Base-by-base conservation (phyloP, 148 eudicot genomes). In the Rhododendron kiyosumense region DNA sequence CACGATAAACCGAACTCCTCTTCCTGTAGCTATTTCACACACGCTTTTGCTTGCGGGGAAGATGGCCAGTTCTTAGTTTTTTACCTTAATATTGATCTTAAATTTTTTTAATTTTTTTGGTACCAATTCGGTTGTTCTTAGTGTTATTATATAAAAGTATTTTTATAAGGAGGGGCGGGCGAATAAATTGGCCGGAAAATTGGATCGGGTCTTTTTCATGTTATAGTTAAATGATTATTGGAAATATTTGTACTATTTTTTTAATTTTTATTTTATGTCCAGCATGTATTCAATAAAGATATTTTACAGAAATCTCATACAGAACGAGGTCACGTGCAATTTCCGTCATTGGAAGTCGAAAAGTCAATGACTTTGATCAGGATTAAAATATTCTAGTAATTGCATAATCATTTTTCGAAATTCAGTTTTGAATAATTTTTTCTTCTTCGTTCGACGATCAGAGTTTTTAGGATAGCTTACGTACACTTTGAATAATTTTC, bases 391-490 rank as follows among this genome's bases (percentile, higher is more conserved):
- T 32, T 32, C 34, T 32, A 32, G 1, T 2, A 52, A 14, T 15
- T 15, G 20, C 18, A 20, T 52, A 15, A 17, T 15, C 61, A 54
- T 54, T 59, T 59, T 20, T 6, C 24, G 22, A 59, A 18, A 20
- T 59, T 18, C 65, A 0, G 7, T 59, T 57, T 59, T 6, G 9
- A 59, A 20, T 41, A 41, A 41, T 41, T 17, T 59, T 59, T 59
- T 59, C 24, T 18, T 18, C 18, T 8, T 48, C 2, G 49, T 51
- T 13, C 0, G 54, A 11, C 17, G 18, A 4, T 51, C 18, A 14
- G 3, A 4, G 18, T 14, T 0, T 48, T 0, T 14, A 0, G 5
- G 4, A 1, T 4, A 51, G 0, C 4, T 51, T 51, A 51, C 3
- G 3, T 13, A 10, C 13, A 48, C 7, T 1, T 0, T 6, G 45